Evolutionary conservation across 2,329 filamentous ascomycete species (phyloP), one percentile per base, ranked within the genome.

Genomic region (Pseudogymnoascus sp.): DNA sequence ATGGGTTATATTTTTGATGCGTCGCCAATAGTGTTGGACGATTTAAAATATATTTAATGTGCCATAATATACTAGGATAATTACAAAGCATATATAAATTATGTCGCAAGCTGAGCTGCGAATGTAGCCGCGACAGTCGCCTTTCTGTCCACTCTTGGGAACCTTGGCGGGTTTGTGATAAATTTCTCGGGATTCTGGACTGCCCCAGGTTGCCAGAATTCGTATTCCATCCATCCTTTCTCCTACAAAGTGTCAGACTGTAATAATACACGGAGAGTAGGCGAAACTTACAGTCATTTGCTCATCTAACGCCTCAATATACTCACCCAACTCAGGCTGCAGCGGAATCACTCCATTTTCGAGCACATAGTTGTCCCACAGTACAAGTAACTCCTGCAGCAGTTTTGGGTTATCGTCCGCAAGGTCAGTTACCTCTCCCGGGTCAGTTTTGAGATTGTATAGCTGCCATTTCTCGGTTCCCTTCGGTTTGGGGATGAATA

Each of bases 151-250:
- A 53, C 44, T 8, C 19, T 44, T 21, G 40, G 28, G 36, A 62
- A 62, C 9, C 60, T 19, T 15, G 60, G 60, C 4, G 60, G 60
- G 17, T 62, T 40, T n/a, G 44, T 62, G 33, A 53, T 62, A 21
- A 31, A 47, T 31, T 40, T 47, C 4, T 67, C 65, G 3, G 66
- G 65, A 9, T 65, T 61, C 6, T 69, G 65, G 31, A 63, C 66
- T 8, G 80, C 80, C 0, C 81, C 81, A 3, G 78, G 75, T 65
- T 82, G 81, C 83, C 83, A 87, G 67, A 86, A 87, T 72, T 86
- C 83, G 71, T 85, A 86, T 74, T 87, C 83, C 74, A 87, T 86
- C 84, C 83, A 86, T 6, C 80, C 82, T 69, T 86, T 84, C 71
- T 87, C 83, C 0, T 57, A 57, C 26, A 57, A 57, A 17, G 9